Conservation (phyloP, 768 basidiomycete species). For the Clitopilus hobsonii region DNA sequence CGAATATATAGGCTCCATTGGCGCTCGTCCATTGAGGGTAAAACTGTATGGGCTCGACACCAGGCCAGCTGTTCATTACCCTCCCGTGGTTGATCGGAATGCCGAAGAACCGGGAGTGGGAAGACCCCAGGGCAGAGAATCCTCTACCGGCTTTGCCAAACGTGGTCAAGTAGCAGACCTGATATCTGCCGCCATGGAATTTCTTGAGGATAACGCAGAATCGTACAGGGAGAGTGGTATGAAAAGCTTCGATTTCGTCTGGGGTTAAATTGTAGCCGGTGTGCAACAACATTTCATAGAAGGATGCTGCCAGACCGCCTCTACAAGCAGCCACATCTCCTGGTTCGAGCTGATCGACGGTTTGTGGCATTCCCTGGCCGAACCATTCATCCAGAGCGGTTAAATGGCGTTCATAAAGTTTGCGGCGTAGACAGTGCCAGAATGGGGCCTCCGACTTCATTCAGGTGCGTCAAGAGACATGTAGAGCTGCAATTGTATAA, state of each 20-base stretch:
- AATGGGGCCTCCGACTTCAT: background rate
- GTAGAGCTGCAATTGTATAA: background rate
- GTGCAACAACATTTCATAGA: constrained; percentile 15
- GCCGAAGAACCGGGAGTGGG: constrained; percentile 24
- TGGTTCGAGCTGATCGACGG: constrained; percentile 14
- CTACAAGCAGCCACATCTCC: constrained; percentile 21
- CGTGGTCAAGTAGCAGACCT: constrained; percentile 32
- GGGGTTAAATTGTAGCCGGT: constrained; percentile 15
- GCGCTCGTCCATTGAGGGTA: constrained; percentile 21
- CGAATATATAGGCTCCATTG: constrained; percentile 24
- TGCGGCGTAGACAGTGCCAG: constrained; percentile 14
- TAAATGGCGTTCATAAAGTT: background rate
- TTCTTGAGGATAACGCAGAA: constrained; percentile 31
- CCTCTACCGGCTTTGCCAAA: constrained; percentile 22
- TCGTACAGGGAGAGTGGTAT: constrained; percentile 15
- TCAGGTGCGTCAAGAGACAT: background rate
- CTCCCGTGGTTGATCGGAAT: constrained; percentile 26
- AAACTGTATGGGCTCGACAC: constrained; percentile 21
- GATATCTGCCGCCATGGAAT: constrained; percentile 20
- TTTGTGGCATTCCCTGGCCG: background rate
- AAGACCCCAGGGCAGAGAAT: constrained; percentile 18
- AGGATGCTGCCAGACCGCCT: constrained; percentile 17
- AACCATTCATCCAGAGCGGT: background rate
- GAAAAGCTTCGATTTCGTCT: constrained; percentile 12
- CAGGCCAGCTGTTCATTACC: constrained; percentile 21